phyloP scores from a whole-genome alignment of 805 yeast genomes.

The Tetrapisispora namnaoensis region DNA sequence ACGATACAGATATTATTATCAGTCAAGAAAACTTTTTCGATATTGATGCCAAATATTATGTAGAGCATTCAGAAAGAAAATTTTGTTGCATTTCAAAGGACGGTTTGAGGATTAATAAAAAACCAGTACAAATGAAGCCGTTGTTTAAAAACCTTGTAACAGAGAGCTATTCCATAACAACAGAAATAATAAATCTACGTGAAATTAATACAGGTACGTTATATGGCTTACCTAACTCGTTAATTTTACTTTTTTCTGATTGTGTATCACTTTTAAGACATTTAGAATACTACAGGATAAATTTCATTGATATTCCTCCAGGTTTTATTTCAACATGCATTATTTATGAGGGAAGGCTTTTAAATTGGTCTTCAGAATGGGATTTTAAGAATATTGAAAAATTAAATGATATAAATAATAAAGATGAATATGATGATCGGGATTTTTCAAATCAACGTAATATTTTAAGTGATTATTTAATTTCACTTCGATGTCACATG shows the following conservation, averaged over 20 bases:
- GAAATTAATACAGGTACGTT: constrained; percentile 67
- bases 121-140: constrained; percentile 18
- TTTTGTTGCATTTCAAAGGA: background rate
- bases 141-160: constrained; percentile 36
- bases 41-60: background rate
- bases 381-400: constrained; percentile 28
- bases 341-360: constrained; percentile 40
- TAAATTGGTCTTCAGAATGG: constrained; percentile 73
- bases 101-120: background rate
- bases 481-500: constrained; percentile 71
- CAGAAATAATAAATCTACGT: constrained; percentile 19
- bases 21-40: background rate
- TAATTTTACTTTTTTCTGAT: constrained; percentile 62
- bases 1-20: background rate
- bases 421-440: constrained; percentile 9
- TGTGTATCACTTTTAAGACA: constrained; percentile 58
- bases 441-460: background rate
- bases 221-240: constrained; percentile 76
- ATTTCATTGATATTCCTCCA: constrained; percentile 17
- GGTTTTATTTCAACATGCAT: constrained; percentile 17
- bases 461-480: constrained; percentile 31
- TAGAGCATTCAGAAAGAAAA: background rate
- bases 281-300: constrained; percentile 38
- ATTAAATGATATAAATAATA: constrained; percentile 15
- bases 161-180: constrained; percentile 24